Base-by-base conservation (phyloP, 140 eudicot genomes). In the Bidens hawaiensis region DNA sequence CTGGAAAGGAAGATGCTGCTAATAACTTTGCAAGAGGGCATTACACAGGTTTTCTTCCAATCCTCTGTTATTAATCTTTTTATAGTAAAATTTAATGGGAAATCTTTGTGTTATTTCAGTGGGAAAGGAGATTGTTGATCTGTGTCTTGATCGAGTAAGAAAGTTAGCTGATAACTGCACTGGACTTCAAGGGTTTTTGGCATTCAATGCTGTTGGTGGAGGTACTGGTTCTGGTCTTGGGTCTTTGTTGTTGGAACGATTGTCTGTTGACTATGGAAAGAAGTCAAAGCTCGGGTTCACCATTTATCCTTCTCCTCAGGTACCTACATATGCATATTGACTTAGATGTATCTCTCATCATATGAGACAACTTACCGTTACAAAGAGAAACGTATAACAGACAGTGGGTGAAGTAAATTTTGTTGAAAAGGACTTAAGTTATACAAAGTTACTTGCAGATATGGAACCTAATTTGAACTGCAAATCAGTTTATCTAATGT, bases 1-100 rank as follows among this genome's bases (percentile, higher is more conserved):
- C 85, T 22, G 83, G 83, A 60, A 82, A 82, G 64, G 88, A 82
- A 67, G 88, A 82, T 74, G 88, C 88, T 28, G 88, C 88, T 27
- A 82, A 82, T 67, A 82, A 82, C 76, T 82, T 78, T 58, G 88
- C 88, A 42, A 64, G 88, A 9, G 88, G 88, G 43, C 88, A 82
- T 27, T 82, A 82, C 60, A 82, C 84, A 55, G 88, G 88, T 74
- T 28, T 27, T 7, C 14, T 68, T 28, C 7, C 24, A 28, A 31
- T 31, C 17, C 15, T 30, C 27, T 57, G 27, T 13, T n/a, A 0
- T 38, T 38, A 12, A 9, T 1, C 10, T 13, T 65, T 17, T 4
- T 13, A 34, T 13, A 10, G 21, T 7, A 36, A 33, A 36, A 0
- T 30, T 10, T 5, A 22, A 0, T 5, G 13, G 23, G 12, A 56